Base-by-base conservation (phyloP, 1,284 basidiomycete species). In the Butyriboletus appendiculatus region DNA sequence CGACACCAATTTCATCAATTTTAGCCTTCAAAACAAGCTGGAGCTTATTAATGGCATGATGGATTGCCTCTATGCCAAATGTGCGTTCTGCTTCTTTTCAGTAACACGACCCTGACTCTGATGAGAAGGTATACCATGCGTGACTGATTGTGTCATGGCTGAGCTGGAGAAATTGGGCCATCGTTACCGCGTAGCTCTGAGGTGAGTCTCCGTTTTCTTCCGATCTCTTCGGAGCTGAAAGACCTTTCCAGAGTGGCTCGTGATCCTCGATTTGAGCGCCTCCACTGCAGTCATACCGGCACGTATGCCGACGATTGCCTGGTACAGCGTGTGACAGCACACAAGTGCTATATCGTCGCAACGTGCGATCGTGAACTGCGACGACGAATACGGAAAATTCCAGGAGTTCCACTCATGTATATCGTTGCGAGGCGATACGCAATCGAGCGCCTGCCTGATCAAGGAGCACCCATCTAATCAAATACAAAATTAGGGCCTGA, bases 1-100 rank as follows among this genome's bases (percentile, higher is more conserved):
- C 54, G 97, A 99, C 75, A 99, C 97, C 67, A 99, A 99, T 73
- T 99, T 99, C 68, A 98, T 99, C 81, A 99, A 99, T 71, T 96
- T 99, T 72, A 94, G 90, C 61, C 80, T 99, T 46, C 96, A 99
- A 76, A 99, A 99, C 76, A 98, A 98, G 73, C 80, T 99, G 62
- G 97, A 99, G 73, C 82, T 99, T 44, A 82, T 98, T 20, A 88
- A 92, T 66, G 95, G 94, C 15, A 98, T 99, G 97, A 98, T 99
- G 96, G 97, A 99, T 71, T 98, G 96, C 65, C 77, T 99, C 14
- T 98, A 94, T 74, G 97, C 97, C n/a, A 98, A 99, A 77, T 96
- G 96, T 96, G 65, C 59, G 90, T 76, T 20, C 9, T 43, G 43
- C 15, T 52, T 37, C n/a, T 12, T 52, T 34, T 9, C 35, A 20